phyloP scores from a whole-genome alignment of 345 rosid genomes.

The Adansonia digitata region DNA sequence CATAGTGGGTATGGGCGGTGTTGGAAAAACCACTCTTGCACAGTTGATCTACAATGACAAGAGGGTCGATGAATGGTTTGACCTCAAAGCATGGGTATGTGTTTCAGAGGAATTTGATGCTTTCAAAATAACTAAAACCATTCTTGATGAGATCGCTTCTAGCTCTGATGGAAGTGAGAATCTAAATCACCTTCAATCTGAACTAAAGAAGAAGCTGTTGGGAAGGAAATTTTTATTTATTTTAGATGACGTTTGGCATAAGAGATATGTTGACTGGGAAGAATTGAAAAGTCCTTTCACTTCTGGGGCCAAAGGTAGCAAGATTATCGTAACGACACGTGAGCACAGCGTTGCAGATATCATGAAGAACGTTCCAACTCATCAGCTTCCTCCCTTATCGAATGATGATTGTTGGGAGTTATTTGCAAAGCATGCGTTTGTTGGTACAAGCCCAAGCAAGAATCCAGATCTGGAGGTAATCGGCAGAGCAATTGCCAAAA shows the following conservation, averaged over 20 bases:
- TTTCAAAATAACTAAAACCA: too few relatives aligned
- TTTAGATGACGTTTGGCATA: not conserved
- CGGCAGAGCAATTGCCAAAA: not conserved
- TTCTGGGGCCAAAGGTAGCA: not conserved
- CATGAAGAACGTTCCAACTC: not conserved
- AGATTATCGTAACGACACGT: not conserved
- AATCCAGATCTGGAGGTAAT: not conserved
- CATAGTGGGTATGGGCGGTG: conserved; percentile 20
- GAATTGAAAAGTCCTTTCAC: not conserved
- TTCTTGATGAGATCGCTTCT: too few relatives aligned
- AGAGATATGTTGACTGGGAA: not conserved
- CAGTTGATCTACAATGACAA: not conserved
- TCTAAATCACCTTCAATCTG: too few relatives aligned
- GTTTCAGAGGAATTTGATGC: too few relatives aligned
- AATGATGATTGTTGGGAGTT: not conserved
- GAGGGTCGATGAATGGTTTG: too few relatives aligned
- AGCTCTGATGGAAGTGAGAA: too few relatives aligned
- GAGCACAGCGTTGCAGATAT: not conserved
- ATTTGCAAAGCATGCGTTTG: not conserved
- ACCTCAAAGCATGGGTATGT: too few relatives aligned
- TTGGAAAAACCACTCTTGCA: not conserved
- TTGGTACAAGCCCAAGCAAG: not conserved
- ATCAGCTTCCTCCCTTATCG: not conserved
- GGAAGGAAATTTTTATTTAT: not conserved
- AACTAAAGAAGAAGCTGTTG: too few relatives aligned